A percentile compares a stretch with the other conserved stretches of the same genome.
Conservation (phyloP, 768 basidiomycete genomes). For the Boletus vermiculosoides region DNA sequence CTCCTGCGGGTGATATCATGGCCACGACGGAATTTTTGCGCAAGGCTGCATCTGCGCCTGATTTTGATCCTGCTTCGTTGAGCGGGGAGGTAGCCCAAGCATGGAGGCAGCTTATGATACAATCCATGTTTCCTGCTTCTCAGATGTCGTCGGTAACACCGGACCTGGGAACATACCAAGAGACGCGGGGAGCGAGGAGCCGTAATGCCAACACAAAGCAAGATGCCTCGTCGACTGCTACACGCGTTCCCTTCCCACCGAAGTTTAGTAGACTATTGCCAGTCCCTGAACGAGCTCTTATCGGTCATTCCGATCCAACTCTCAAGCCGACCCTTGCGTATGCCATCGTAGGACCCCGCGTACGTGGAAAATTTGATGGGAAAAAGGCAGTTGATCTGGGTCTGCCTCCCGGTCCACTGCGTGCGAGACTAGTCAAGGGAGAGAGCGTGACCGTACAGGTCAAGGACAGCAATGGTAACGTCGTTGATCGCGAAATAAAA, state of each 20-base stretch:
- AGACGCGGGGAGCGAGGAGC: slow-evolving; percentile 13
- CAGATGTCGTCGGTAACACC: slow-evolving; percentile 4
- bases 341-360: slow-evolving; percentile 50
- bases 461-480: slow-evolving; percentile 42
- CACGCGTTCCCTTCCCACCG: slow-evolving; percentile 16
- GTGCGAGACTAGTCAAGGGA: slow-evolving; percentile 64
- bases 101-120: slow-evolving; percentile 53
- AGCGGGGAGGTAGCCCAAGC: slow-evolving; percentile 47
- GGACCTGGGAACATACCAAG: slow-evolving; percentile 7
- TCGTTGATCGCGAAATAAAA: slow-evolving; percentile 46
- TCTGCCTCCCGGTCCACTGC: slow-evolving; percentile 55
- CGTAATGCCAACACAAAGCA: neutral
- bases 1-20: neutral
- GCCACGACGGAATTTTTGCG: slow-evolving; percentile 12
- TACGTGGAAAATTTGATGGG: slow-evolving; percentile 71
- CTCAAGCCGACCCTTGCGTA: slow-evolving; percentile 47
- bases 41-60: slow-evolving; percentile 21
- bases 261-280: slow-evolving; percentile 22
- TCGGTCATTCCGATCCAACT: slow-evolving; percentile 15
- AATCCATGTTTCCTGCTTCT: slow-evolving; percentile 61
- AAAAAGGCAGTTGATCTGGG: slow-evolving; percentile 62
- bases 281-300: slow-evolving; percentile 16
- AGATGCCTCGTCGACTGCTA: slow-evolving; percentile 1
- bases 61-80: slow-evolving; percentile 36
- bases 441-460: slow-evolving; percentile 57